Evolutionary conservation across 257 asterid genomes (phyloP), one percentile per base, ranked within the genome.

Genomic region (Nicotiana attenuata): DNA sequence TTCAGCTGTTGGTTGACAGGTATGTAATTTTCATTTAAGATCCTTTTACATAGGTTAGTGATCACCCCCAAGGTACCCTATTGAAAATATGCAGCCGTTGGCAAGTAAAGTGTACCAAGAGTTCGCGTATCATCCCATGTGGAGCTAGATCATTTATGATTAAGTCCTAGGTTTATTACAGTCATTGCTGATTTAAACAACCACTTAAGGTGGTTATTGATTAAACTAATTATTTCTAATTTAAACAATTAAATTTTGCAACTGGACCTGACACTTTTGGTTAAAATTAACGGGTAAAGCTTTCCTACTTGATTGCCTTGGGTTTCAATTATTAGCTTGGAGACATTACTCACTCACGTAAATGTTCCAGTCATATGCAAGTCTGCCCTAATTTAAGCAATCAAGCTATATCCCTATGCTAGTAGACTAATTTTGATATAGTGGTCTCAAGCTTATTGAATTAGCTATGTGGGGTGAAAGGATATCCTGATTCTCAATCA

Each of bases 1-100:
- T 96, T 63, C 98, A 94, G 92, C 90, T 96, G 83, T 89, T 96
- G 91, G 83, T 96, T 87, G 99, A 96, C 82, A 92, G 98, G 99
- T 96, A 83, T 63, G 38, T 22, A 41, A 9, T 80, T 24, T 7
- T 50, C 41, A 9, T 73, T 22, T 28, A 28, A 28, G 61, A 47
- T 73, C 60, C 61, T 73, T 59, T 29, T 31, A 35, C 7, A 65
- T 65, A 16, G 47, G 41, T 28, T 64, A 15, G 50, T 31, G 24
- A 31, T 65, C 75, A 64, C 41, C 15, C 7, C 69, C 69, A 13
- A 64, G 35, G 10, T 64, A 64, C 38, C 69, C 38, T 64, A 14
- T 64, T 64, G n/a, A 64, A 26, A 11, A 13, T 24, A 26, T 17
- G 28, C 38, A 1, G n/a, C 15, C 1, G 16, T 64, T 64, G 69